phyloP scores from a whole-genome alignment of 2,329 filamentous ascomycete genomes.

The Clarireedia monteithiana region DNA sequence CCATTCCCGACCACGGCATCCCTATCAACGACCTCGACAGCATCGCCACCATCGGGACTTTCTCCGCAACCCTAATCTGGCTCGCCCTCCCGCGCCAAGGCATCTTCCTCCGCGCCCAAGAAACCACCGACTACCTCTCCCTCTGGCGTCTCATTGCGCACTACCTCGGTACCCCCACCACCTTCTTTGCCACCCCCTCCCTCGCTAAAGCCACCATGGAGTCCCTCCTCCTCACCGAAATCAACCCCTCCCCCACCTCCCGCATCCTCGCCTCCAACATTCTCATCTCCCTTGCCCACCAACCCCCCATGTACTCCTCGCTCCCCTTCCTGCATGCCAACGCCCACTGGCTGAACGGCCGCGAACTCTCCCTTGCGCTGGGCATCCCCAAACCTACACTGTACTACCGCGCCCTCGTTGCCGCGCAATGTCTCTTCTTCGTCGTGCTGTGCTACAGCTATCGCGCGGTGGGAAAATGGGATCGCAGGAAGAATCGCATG shows the following conservation, averaged over 20 bases:
- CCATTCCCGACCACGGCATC: slow-evolving; percentile 48
- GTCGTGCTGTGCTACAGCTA: too few relatives aligned
- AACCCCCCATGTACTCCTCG: slow-evolving; percentile 35
- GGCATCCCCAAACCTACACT: not conserved
- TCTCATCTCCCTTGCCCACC: slow-evolving; percentile 50
- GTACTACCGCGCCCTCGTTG: too few relatives aligned
- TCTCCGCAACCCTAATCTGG: slow-evolving; percentile 61
- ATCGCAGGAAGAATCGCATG: slow-evolving; percentile 3
- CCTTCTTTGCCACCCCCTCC: slow-evolving; percentile 47
- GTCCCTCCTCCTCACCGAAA: slow-evolving; percentile 56
- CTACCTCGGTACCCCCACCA: slow-evolving; percentile 60
- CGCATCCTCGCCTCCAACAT: slow-evolving; percentile 67
- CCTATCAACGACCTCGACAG: slow-evolving; percentile 72
- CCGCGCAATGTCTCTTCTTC: too few relatives aligned
- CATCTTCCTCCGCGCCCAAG: slow-evolving; percentile 52
- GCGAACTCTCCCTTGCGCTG: not conserved
- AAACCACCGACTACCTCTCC: slow-evolving; percentile 63
- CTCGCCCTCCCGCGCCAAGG: slow-evolving; percentile 65
- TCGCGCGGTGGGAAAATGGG: too few relatives aligned
- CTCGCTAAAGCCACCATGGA: slow-evolving; percentile 59
- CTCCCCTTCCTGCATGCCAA: too few relatives aligned
- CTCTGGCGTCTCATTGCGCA: slow-evolving; percentile 70
- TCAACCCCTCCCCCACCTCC: slow-evolving; percentile 55
- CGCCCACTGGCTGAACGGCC: slow-evolving; percentile 19
- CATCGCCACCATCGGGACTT: slow-evolving; percentile 63